Base-by-base conservation (phyloP, 768 basidiomycete genomes). In the Ramaria sp. region DNA sequence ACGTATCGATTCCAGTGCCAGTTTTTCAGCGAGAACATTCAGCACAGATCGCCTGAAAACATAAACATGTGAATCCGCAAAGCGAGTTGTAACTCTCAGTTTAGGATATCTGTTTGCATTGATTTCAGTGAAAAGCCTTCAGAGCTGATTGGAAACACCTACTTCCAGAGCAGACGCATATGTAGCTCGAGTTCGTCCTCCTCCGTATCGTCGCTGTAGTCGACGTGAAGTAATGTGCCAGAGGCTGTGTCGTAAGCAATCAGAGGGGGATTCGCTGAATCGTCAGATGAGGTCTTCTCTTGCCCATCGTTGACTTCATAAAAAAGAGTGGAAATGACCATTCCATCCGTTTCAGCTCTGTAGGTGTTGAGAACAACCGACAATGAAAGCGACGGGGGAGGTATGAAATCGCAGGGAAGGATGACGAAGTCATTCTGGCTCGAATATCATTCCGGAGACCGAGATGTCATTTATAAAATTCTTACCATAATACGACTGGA, bases 61-160 rank as follows among this genome's bases (percentile, higher is more conserved):
- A 63, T 95, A 96, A 33, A 95, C 87, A 68, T 96, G 93, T 0
- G 93, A 89, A 64, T 96, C 93, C 61, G 83, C 81, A 34, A 86
- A 75, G 34, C 71, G 76, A 12, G 80, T 78, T 1, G 88, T 85
- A 31, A 96, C 70, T 38, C 75, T 81, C 31, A 79, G 74, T 30
- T 80, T 80, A 7, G 91, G 87, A 66, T 88, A 84, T 52, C 91
- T 91, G 63, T 20, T 50, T 30, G 51, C 50, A 54, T 27, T 63
- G 31, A 20, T 1, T 59, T 42, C 17, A 59, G 45, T 48, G 19
- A 53, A 13, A 34, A 38, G 15, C n/a, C 13, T 22, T 13, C 56
- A 19, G 20, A 60, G 12, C 27, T 5, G 49, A 68, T 63, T 27
- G n/a, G 46, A 12, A 17, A 10, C 34, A 67, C 74, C 59, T 59